These are phyloP conservation scores for Stygiomarasmius scandens DNA, from an alignment of 1,284 basidiomycete genomes.

Conservation along the genomic window DNA sequence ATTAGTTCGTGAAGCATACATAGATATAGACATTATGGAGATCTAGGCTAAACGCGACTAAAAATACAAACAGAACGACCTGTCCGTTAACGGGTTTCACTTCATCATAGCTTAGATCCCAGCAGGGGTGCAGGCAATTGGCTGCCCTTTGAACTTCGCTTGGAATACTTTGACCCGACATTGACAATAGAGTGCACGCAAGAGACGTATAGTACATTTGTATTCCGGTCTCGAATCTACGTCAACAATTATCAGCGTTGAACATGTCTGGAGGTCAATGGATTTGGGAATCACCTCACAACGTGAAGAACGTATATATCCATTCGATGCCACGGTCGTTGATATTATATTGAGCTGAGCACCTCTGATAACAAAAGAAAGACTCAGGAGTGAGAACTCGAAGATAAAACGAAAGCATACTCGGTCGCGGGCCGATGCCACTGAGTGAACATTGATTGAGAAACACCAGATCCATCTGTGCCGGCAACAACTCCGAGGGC, in stretches of 20 bases:
- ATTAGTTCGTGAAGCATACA: too few species aligned
- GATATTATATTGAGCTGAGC: slow-evolving; percentile 44
- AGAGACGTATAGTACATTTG: slow-evolving; percentile 43
- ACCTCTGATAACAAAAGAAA: slow-evolving; percentile 35
- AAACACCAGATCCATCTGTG: slow-evolving; percentile 48
- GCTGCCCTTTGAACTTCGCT: too few species aligned
- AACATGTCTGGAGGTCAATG: too few species aligned
- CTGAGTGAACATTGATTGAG: slow-evolving; percentile 50
- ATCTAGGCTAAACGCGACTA: too few species aligned
- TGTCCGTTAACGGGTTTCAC: too few species aligned
- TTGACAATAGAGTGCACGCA: slow-evolving; percentile 41
- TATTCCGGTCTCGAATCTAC: slow-evolving; percentile 34
- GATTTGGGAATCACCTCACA: slow-evolving; percentile 39
- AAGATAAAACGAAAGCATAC: slow-evolving; percentile 28
- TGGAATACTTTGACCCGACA: not conserved
- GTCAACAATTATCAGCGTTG: too few species aligned
- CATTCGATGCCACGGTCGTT: slow-evolving; percentile 42
- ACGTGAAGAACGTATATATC: slow-evolving; percentile 43
- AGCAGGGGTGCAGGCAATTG: too few species aligned
- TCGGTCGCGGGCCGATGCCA: slow-evolving; percentile 46
- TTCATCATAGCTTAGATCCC: too few species aligned
- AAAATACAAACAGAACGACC: too few species aligned
- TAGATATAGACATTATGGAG: too few species aligned
- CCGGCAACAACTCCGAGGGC: slow-evolving; percentile 39
- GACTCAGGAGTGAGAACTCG: not conserved